These are phyloP conservation scores for Xylaria palmicola DNA, from an alignment of 495 filamentous ascomycete species.

Conservation along the genomic window DNA sequence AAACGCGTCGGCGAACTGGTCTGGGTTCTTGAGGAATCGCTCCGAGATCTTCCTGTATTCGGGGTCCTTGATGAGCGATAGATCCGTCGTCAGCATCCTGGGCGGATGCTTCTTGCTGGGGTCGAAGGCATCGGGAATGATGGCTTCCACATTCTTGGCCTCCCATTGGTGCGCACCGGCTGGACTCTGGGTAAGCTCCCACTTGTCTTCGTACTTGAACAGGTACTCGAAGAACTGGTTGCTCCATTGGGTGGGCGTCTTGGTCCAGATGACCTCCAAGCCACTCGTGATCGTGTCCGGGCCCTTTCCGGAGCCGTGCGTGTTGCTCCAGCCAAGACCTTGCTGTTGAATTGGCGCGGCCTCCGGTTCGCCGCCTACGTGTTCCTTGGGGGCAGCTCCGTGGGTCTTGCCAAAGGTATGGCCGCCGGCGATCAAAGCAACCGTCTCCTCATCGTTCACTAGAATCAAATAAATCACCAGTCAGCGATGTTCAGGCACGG, in stretches of 20 bases:
- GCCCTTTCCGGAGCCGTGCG: slow-evolving; percentile 58
- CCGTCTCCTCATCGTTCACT: slow-evolving; percentile 74
- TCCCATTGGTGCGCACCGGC: slow-evolving; percentile 72
- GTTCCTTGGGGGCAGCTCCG: slow-evolving; percentile 58
- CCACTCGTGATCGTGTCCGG: slow-evolving; percentile 69
- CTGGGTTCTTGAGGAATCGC: slow-evolving; percentile 62
- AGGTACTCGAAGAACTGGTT: slow-evolving; percentile 68
- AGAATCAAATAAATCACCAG: background rate
- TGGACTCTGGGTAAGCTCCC: slow-evolving; percentile 71
- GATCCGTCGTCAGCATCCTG: slow-evolving; percentile 67
- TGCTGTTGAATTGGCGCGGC: slow-evolving; percentile 60
- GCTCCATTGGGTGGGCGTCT: slow-evolving; percentile 67
- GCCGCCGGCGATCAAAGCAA: slow-evolving; percentile 71
- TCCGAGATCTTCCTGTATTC: slow-evolving; percentile 71
- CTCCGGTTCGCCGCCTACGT: slow-evolving; percentile 64
- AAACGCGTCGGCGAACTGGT: slow-evolving; percentile 64
- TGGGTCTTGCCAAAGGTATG: slow-evolving; percentile 76
- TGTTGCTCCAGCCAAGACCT: slow-evolving; percentile 67
- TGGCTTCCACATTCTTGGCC: slow-evolving; percentile 61
- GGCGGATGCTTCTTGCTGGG: slow-evolving; percentile 63
- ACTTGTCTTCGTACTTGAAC: slow-evolving; percentile 74
- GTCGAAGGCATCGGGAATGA: slow-evolving; percentile 69
- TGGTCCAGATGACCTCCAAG: slow-evolving; percentile 73
- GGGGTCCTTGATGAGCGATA: slow-evolving; percentile 67
- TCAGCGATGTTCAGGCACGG: too few relatives aligned